Percentiles rank a stretch among this genome's conserved stretches.
Evolutionary conservation across 208 protist genomes (phyloP).

Genomic region (Sergeia podlipaevii): DNA sequence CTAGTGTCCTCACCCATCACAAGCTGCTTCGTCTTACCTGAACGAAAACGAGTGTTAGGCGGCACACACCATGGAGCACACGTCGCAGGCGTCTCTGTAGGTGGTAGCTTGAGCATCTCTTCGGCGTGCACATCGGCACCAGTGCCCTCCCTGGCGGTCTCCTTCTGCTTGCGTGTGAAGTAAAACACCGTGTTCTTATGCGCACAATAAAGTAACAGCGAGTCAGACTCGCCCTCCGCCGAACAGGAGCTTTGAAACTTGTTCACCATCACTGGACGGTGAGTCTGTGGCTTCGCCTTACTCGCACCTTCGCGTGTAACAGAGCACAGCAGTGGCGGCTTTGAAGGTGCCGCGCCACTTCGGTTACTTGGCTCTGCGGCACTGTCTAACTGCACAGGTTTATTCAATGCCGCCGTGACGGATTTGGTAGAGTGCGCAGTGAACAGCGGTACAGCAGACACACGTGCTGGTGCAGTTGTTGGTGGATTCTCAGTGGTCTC

Average conservation of each 20-base stretch:
- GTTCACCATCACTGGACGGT: conserved; percentile 37
- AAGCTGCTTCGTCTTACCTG: conserved; percentile 22
- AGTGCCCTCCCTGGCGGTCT: neutral
- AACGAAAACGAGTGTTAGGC: conserved; percentile 14
- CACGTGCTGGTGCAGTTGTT: too few relatives aligned
- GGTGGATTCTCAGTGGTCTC: too few relatives aligned
- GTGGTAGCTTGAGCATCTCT: neutral
- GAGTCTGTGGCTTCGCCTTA: conserved; percentile 6
- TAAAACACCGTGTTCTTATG: conserved; percentile 53
- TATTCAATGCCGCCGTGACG: too few relatives aligned
- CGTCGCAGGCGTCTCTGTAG: neutral
- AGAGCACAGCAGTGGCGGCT: conserved; percentile 1
- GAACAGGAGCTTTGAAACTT: conserved; percentile 53
- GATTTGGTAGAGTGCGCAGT: too few relatives aligned
- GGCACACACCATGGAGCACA: too few relatives aligned
- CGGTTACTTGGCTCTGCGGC: too few relatives aligned
- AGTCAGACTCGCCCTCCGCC: conserved; percentile 15
- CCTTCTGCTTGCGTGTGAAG: conserved; percentile 14
- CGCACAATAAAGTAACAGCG: conserved; percentile 38
- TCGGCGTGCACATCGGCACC: neutral
- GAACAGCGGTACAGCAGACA: too few relatives aligned
- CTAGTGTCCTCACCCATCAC: conserved; percentile 16
- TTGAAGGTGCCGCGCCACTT: neutral
- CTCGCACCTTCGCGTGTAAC: neutral
- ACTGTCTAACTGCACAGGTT: too few relatives aligned